A percentile compares a stretch with the other conserved stretches of the same genome.
Evolutionary conservation across 768 basidiomycete genomes (phyloP).

Genomic region (Chiua virens): DNA sequence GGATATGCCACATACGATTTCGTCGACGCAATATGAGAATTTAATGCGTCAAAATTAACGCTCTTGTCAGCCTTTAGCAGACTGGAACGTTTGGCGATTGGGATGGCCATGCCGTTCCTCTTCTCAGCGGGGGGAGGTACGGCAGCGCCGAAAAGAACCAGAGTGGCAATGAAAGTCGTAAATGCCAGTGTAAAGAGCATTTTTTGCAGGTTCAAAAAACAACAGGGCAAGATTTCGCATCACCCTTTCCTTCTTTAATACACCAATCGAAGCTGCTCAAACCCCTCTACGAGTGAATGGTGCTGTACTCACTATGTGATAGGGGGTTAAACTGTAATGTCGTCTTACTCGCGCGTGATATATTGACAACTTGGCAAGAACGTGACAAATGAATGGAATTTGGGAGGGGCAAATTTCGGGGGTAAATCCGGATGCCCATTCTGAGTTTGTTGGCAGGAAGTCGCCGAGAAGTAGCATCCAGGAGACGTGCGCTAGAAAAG

Average conservation of each 20-base stretch:
- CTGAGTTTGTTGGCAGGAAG: too few relatives aligned
- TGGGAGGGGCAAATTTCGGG: too few relatives aligned
- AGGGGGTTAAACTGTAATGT: too few relatives aligned
- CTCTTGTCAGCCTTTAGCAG: constrained; percentile 5
- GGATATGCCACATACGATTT: constrained; percentile 6
- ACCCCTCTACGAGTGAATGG: too few relatives aligned
- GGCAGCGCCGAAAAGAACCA: constrained; percentile 6
- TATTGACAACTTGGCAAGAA: too few relatives aligned
- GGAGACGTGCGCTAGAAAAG: too few relatives aligned
- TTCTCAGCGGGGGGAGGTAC: background rate
- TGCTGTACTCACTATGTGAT: too few relatives aligned
- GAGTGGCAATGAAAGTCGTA: background rate
- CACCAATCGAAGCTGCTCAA: too few relatives aligned
- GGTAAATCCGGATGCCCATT: too few relatives aligned
- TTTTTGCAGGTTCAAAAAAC: background rate
- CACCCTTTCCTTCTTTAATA: background rate
- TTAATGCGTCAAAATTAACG: constrained; percentile 5
- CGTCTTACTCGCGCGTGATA: too few relatives aligned
- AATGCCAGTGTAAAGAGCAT: constrained; percentile 14
- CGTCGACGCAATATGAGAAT: background rate
- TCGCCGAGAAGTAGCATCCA: too few relatives aligned
- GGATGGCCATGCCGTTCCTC: constrained; percentile 1
- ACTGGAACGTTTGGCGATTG: constrained; percentile 7
- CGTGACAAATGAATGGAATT: too few relatives aligned
- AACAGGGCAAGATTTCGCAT: background rate